Evolutionary conservation across 306 rosid species (phyloP).

Genomic region (Clitoria ternatea): DNA sequence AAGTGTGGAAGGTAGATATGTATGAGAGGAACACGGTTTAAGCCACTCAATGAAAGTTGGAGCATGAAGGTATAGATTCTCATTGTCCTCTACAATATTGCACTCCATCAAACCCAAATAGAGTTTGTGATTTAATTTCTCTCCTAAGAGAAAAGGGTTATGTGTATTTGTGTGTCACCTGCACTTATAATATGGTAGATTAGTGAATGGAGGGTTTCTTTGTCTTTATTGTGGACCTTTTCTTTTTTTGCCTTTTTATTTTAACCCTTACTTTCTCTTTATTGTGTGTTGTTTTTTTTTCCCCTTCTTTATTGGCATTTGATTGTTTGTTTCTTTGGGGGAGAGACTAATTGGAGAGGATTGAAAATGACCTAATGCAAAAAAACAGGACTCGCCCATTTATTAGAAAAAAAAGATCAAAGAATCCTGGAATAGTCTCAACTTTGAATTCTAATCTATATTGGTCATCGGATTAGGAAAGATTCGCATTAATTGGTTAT

Average conservation of each 20-base stretch:
- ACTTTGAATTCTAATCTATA: constrained; percentile 9
- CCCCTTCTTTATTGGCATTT: constrained; percentile 35
- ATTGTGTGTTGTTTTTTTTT: constrained; percentile 20
- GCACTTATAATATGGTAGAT: constrained; percentile 39
- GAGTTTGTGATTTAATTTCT: constrained; percentile 27
- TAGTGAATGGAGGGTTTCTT: constrained; percentile 47
- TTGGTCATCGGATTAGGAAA: background rate
- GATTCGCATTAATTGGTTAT: background rate
- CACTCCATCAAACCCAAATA: constrained; percentile 57
- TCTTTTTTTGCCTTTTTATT: background rate
- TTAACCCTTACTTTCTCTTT: constrained; percentile 27
- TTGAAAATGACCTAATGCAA: constrained; percentile 63
- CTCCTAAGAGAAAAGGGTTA: constrained; percentile 49
- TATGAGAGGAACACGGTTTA: constrained; percentile 52
- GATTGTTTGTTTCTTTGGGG: constrained; percentile 45
- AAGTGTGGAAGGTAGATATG: constrained; percentile 23
- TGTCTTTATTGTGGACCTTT: constrained; percentile 43
- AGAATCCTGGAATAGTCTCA: constrained; percentile 62
- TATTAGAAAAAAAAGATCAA: no score
- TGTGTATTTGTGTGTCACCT: constrained; percentile 33
- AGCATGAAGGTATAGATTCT: constrained; percentile 45
- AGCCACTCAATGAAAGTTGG: constrained; percentile 95
- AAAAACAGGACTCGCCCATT: constrained; percentile 22
- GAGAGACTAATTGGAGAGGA: constrained; percentile 50
- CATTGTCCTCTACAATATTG: constrained; percentile 39